Conservation (phyloP, 768 basidiomycete genomes). For the Pulveroboletus frians region DNA sequence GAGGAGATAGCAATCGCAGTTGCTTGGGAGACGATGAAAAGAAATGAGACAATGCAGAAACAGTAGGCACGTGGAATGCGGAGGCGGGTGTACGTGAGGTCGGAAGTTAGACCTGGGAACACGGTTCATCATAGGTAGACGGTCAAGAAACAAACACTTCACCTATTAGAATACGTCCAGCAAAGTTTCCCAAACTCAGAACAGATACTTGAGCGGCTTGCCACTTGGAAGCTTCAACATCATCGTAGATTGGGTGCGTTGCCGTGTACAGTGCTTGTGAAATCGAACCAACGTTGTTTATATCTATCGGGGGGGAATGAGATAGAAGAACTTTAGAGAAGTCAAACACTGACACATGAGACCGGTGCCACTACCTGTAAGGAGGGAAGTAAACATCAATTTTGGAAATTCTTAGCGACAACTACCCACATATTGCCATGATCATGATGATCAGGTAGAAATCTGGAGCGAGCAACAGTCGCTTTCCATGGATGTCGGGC, state of each 20-base stretch:
- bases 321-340: background rate
- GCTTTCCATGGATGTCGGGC: constrained; percentile 53
- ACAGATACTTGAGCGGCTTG: constrained; percentile 84
- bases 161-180: constrained; percentile 77
- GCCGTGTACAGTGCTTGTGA: constrained; percentile 63
- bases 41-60: constrained; percentile 56
- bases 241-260: constrained; percentile 57
- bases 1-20: constrained; percentile 50
- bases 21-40: constrained; percentile 73
- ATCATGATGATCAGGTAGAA: constrained; percentile 62
- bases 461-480: constrained; percentile 47
- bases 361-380: constrained; percentile 64
- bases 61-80: constrained; percentile 63
- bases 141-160: background rate
- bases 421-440: constrained; percentile 52
- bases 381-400: background rate
- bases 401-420: background rate
- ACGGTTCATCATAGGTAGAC: background rate
- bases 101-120: constrained; percentile 58
- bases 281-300: constrained; percentile 84
- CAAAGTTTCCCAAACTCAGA: constrained; percentile 76
- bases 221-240: constrained; percentile 59
- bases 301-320: constrained; percentile 40
- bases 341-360: constrained; percentile 56
- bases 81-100: constrained; percentile 53